Percentiles rank a stretch among this genome's conserved stretches.
These are phyloP conservation scores for Priceomyces medius DNA, from an alignment of 805 yeast species.

Conservation along the genomic window DNA sequence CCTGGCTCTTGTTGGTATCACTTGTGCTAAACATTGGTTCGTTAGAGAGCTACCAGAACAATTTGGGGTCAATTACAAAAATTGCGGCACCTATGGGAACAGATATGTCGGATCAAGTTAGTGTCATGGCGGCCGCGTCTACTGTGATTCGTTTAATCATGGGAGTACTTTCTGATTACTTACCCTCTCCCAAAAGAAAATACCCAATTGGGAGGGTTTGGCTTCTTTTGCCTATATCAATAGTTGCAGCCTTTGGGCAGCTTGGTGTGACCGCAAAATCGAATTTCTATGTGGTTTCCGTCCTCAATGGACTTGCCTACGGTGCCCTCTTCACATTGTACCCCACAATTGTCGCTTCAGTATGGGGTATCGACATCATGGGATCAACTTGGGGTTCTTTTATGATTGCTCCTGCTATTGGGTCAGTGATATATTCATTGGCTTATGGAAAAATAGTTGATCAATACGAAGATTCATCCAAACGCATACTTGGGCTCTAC, in stretches of 20 bases:
- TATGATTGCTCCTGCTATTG: constrained; percentile 85
- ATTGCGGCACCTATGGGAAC: constrained; percentile 11
- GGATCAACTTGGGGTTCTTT: constrained; percentile 94
- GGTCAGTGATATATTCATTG: constrained; percentile 66
- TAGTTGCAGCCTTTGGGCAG: constrained; percentile 35
- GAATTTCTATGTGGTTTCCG: constrained; percentile 31
- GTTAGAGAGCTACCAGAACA: constrained; percentile 78
- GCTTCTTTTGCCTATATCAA: constrained; percentile 26
- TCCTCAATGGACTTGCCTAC: constrained; percentile 65
- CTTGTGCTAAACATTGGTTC: constrained; percentile 77
- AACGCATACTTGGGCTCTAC: constrained; percentile 26
- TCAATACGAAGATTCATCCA: constrained; percentile 12
- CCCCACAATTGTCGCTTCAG: constrained; percentile 78
- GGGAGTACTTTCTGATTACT: constrained; percentile 68
- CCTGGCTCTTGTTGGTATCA: constrained; percentile 62
- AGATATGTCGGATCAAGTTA: constrained; percentile 49
- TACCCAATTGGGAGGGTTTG: constrained; percentile 33
- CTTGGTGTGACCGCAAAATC: constrained; percentile 14
- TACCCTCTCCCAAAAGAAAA: constrained; percentile 31
- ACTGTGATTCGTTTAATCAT: constrained; percentile 65
- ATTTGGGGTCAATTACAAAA: constrained; percentile 71
- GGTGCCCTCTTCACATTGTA: constrained; percentile 84
- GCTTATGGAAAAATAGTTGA: constrained; percentile 68
- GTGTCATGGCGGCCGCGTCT: constrained; percentile 62
- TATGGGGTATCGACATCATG: constrained; percentile 85